Evolutionary conservation across 257 asterid species (phyloP).

Genomic region (Phtheirospermum japonicum): DNA sequence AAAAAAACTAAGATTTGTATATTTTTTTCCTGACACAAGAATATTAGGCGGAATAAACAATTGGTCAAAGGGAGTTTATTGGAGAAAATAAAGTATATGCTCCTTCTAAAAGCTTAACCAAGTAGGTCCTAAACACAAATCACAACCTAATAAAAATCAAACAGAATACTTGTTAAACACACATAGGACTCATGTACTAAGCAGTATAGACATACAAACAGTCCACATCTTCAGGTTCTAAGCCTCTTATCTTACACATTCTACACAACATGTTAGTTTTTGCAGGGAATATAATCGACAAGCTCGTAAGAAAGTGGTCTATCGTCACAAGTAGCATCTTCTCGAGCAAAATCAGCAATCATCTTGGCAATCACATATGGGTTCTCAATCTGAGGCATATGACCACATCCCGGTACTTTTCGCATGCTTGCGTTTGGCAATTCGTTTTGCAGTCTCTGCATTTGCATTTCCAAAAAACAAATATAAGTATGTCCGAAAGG

Average conservation of each 20-base stretch:
- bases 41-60: no score
- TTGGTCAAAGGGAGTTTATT: no score
- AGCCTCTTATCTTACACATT: constrained; percentile 4
- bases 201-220: background rate
- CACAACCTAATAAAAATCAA: no score
- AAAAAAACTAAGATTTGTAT: no score
- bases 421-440: constrained; percentile 49
- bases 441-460: constrained; percentile 54
- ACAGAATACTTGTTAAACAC: background rate
- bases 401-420: constrained; percentile 52
- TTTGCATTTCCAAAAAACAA: background rate
- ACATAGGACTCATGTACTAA: background rate
- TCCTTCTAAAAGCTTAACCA: no score
- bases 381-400: constrained; percentile 78
- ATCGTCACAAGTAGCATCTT: constrained; percentile 2
- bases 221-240: background rate
- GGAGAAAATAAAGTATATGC: no score
- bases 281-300: constrained; percentile 5
- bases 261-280: constrained; percentile 14
- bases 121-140: no score
- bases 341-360: constrained; percentile 47
- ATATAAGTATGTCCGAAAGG: no score
- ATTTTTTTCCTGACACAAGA: no score
- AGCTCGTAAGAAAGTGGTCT: constrained; percentile 15
- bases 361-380: constrained; percentile 47